Percentiles rank a stretch among this genome's conserved stretches.
phyloP scores from a whole-genome alignment of 257 asterid species.

The Solanum sejunctum region DNA sequence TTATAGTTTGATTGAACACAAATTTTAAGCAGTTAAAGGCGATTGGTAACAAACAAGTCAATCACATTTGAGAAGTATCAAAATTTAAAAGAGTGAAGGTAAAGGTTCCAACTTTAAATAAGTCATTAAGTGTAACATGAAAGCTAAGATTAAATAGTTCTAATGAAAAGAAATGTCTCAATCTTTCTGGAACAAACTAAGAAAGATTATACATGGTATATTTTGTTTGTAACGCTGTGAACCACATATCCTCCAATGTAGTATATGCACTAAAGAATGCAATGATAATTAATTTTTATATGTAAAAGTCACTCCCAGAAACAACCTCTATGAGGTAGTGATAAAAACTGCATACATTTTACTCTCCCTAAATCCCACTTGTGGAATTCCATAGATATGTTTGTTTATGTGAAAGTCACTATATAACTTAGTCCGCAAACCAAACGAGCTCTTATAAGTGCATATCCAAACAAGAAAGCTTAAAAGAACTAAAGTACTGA shows the following conservation, averaged over 20 bases:
- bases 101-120: neutral
- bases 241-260: neutral
- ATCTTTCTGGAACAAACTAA: neutral
- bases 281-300: neutral
- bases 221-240: neutral
- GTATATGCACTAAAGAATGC: neutral
- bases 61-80: neutral
- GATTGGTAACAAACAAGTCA: neutral
- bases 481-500: neutral
- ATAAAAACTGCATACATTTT: too few species aligned
- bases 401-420: neutral
- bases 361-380: too few species aligned
- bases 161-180: neutral
- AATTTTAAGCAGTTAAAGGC: accelerated
- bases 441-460: neutral
- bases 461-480: neutral
- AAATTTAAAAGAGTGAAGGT: neutral
- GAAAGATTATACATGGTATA: neutral
- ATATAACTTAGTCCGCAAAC: neutral
- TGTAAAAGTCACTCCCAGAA: neutral
- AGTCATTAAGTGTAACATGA: neutral
- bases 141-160: neutral
- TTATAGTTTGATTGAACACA: neutral
- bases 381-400: accelerated
- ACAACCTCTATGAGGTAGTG: too few species aligned